Evolutionary conservation across 352 stramenopile species (phyloP).

Genomic region (Pythium monospermum): DNA sequence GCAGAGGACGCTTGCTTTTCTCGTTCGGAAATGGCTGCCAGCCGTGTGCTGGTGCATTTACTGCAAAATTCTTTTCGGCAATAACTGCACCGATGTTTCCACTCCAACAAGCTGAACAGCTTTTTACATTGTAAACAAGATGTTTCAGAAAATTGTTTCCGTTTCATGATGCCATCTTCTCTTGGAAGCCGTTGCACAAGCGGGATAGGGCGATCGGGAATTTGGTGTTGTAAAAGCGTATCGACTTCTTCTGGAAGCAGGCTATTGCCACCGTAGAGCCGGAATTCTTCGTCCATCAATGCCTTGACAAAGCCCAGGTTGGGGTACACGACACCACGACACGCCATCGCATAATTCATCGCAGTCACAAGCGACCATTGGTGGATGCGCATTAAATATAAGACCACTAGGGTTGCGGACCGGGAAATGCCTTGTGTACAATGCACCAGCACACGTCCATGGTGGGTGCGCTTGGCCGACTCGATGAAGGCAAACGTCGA

Average conservation of each 20-base stretch:
- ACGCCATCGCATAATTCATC: constrained; percentile 74
- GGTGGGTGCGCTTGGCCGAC: constrained; percentile 65
- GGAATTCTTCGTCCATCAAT: constrained; percentile 74
- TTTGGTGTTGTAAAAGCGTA: constrained; percentile 61
- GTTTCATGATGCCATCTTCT: constrained; percentile 57
- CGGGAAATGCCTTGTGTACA: constrained; percentile 84
- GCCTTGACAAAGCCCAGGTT: constrained; percentile 77
- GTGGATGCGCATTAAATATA: constrained; percentile 83
- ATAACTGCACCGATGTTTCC: constrained; percentile 82
- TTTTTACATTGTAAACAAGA: constrained; percentile 72
- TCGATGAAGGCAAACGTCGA: constrained; percentile 71
- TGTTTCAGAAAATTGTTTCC: too few species aligned
- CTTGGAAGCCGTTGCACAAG: constrained; percentile 55
- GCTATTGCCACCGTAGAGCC: constrained; percentile 76
- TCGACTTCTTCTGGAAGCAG: constrained; percentile 65
- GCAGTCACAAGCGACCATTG: constrained; percentile 81
- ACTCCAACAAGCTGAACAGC: constrained; percentile 74
- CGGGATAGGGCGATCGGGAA: constrained; percentile 69
- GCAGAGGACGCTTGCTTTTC: constrained; percentile 39
- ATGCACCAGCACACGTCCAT: constrained; percentile 76
- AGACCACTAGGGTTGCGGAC: constrained; percentile 77
- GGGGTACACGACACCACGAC: constrained; percentile 73
- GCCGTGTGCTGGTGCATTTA: constrained; percentile 76
- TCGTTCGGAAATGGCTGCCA: constrained; percentile 55
- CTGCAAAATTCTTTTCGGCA: constrained; percentile 76